Base-by-base conservation (phyloP, 2,329 filamentous ascomycete genomes). In the Falciphora oryzae region DNA sequence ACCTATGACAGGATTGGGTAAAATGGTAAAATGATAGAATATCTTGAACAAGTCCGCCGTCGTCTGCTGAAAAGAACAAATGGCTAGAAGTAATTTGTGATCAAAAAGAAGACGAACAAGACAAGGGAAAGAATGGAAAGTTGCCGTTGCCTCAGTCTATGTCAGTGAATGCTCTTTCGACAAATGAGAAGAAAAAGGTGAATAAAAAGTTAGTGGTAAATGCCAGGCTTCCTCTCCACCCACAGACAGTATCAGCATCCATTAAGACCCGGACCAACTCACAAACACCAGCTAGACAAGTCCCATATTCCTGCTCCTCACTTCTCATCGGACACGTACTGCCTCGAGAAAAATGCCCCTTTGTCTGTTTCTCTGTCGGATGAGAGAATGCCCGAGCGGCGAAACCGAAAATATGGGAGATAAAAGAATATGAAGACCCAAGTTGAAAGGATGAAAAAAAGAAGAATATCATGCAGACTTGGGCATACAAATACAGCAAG, bases 401-500 rank as follows among this genome's bases (percentile, higher is more conserved):
- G 32, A 32, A 11, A 5, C 32, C 32, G 11, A 11, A 11, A 11
- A 32, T 32, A 32, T 32, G 6, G 32, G 32, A 11, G 32, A 32
- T 5, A 32, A 5, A 53, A 11, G 18, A n/a, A n/a, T 22, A 10
- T n/a, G 16, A 22, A 22, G 38, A 22, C 22, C 18, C 22, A 53
- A 53, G 38, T 44, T 44, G 8, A 4, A n/a, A 4, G 10, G 4
- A 11, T 53, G 8, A 22, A 53, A n/a, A 53, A 22, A 11, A 13
- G 10, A n/a, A 53, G 44, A 53, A 22, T 8, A 53, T n/a, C 44
- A 53, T 53, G 44, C 44, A 53, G 7, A 53, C 18, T 53, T 53
- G 44, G 18, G 44, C 44, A 53, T 53, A 53, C 22, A 53, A 53
- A 53, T 53, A 53, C 44, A 53, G 57, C 25, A 58, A 58, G 57